These are phyloP conservation scores for Acarospora socialis DNA, from an alignment of 2,329 filamentous ascomycete genomes.

Conservation along the genomic window DNA sequence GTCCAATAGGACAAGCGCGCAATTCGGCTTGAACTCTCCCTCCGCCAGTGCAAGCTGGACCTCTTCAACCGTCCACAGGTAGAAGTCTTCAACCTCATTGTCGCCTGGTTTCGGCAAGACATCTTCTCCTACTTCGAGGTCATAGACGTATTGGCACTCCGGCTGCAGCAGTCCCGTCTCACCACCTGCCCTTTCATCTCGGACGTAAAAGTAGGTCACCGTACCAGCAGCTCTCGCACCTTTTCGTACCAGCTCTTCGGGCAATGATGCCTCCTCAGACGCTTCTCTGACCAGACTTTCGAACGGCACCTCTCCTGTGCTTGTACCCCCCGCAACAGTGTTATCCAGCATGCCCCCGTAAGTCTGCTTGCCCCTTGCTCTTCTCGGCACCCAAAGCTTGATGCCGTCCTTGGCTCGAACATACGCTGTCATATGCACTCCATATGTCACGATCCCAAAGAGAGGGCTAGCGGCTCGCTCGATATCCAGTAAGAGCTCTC, in stretches of 20 bases:
- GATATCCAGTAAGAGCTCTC: conserved; percentile 54
- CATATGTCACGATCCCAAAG: conserved; percentile 64
- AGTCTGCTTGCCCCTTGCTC: conserved; percentile 65
- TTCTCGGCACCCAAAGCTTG: conserved; percentile 70
- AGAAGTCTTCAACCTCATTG: conserved; percentile 77
- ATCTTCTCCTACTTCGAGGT: conserved; percentile 59
- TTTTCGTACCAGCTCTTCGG: conserved; percentile 51
- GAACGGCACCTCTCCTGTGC: conserved; percentile 64
- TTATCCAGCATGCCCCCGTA: conserved; percentile 92
- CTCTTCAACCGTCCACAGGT: conserved; percentile 62
- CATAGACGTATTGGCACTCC: conserved; percentile 83
- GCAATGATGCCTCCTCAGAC: conserved; percentile 74
- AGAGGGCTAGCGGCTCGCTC: conserved; percentile 63
- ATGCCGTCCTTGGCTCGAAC: conserved; percentile 43
- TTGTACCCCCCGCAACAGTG: conserved; percentile 75
- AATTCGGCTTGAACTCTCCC: conserved; percentile 87
- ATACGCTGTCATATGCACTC: conserved; percentile 69
- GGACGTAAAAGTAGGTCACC: conserved; percentile 74
- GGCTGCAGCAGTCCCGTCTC: conserved; percentile 75
- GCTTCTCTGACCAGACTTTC: conserved; percentile 76
- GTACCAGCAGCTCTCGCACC: conserved; percentile 48
- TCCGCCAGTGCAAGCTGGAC: conserved; percentile 53
- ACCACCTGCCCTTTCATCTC: conserved; percentile 60
- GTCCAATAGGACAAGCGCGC: conserved; percentile 67
- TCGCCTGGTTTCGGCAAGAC: conserved; percentile 65